Evolutionary conservation across 1,284 basidiomycete species (phyloP), one percentile per base, ranked within the genome.

Genomic region (Microbotryum violaceum): DNA sequence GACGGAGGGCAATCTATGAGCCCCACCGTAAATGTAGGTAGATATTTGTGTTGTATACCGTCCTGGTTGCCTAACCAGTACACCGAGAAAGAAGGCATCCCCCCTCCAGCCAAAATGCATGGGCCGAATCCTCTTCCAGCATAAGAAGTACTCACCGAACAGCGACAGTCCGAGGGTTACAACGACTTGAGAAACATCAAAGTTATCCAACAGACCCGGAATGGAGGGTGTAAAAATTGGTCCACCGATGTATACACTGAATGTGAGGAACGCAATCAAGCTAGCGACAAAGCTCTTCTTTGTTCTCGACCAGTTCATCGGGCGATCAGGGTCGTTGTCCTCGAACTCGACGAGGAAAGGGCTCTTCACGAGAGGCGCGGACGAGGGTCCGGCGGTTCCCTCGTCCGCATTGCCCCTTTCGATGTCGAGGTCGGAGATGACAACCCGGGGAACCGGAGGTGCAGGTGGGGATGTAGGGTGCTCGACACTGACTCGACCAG

Each of bases 191-290:
- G 57, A 50, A 14, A 70, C 63, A 42, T 60, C 58, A 57, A 69
- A 72, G 12, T 64, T 55, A n/a, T 45, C 44, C 58, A 64, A 57
- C 33, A 72, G 44, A 5, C 62, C 62, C 7, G 66, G 70, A 44
- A 71, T 68, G 23, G 65, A 61, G 0, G 69, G 50, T 2, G 68
- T 70, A 57, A 67, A 70, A 63, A 76, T 74, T 29, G 73, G 70
- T 0, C 68, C 70, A 2, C 73, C 75, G 53, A 69, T 63, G 54
- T 72, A 77, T 14, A 77, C 71, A n/a, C 66, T 61, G 53, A 75
- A 74, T 0, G 76, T 77, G 31, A 76, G 68, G 16, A 74, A 58
- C 45, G 68, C 70, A 46, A 77, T 65, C 16, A 73, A 57, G 31
- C 49, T 56, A 8, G 67, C 73, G 58, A 76, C 70, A 10, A 73